Percentiles rank a stretch among this genome's conserved stretches.
These are phyloP conservation scores for Trichoderma aggressivum DNA, from an alignment of 2,329 filamentous ascomycete species.

Conservation along the genomic window DNA sequence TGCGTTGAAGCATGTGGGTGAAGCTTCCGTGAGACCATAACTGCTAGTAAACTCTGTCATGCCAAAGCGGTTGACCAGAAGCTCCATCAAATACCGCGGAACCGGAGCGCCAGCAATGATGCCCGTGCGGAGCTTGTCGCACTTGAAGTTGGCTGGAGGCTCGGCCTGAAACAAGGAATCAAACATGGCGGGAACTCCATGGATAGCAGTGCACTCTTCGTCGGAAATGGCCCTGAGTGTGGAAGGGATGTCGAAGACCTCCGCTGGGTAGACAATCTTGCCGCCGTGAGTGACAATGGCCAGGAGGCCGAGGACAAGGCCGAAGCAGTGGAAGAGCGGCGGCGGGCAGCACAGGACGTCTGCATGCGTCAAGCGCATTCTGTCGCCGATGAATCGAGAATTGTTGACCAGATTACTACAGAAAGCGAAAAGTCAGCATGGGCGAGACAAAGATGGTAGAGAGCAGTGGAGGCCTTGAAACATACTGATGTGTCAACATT, in stretches of 20 bases:
- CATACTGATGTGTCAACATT: slow-evolving; percentile 68
- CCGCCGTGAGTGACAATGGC: slow-evolving; percentile 70
- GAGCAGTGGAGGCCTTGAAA: background rate
- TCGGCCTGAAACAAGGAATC: slow-evolving; percentile 58
- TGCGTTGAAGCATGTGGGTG: slow-evolving; percentile 77
- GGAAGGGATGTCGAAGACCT: slow-evolving; percentile 67
- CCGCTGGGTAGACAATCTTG: slow-evolving; percentile 72
- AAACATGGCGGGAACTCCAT: slow-evolving; percentile 84
- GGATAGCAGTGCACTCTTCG: slow-evolving; percentile 69
- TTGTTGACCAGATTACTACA: slow-evolving; percentile 60
- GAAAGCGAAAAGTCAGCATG: background rate
- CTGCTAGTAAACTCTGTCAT: slow-evolving; percentile 72
- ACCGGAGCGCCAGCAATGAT: slow-evolving; percentile 79
- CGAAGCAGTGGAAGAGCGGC: slow-evolving; percentile 83
- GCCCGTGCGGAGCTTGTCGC: slow-evolving; percentile 63
- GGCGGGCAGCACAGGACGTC: slow-evolving; percentile 78
- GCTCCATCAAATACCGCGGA: slow-evolving; percentile 70
- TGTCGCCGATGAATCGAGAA: slow-evolving; percentile 67
- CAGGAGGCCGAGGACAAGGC: slow-evolving; percentile 72
- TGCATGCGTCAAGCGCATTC: slow-evolving; percentile 63
- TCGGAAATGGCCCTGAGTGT: slow-evolving; percentile 64
- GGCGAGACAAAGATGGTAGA: no score
- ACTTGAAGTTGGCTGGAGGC: slow-evolving; percentile 40
- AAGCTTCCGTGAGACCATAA: slow-evolving; percentile 73
- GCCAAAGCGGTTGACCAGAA: slow-evolving; percentile 65